These are phyloP conservation scores for Amauroascus verrucosus DNA, from an alignment of 2,329 filamentous ascomycete genomes.

Conservation along the genomic window DNA sequence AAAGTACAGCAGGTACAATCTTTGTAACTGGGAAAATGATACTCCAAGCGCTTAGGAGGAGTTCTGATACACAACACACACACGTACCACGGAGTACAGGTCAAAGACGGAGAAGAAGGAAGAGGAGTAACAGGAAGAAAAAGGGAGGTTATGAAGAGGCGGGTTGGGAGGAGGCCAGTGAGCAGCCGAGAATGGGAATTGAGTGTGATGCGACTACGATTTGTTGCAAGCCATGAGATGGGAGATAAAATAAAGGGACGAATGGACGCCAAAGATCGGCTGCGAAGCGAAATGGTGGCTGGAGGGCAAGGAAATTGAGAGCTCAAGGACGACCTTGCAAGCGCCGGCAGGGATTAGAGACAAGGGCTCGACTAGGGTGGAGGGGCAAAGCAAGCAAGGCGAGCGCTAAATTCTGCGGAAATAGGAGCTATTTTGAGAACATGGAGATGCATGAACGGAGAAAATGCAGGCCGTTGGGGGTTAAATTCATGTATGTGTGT, in stretches of 20 bases:
- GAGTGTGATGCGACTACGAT: conserved; percentile 1
- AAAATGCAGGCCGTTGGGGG: neutral
- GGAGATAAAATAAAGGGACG: conserved; percentile 1
- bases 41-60: neutral
- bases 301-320: conserved; percentile 9
- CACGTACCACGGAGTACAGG: conserved; percentile 7
- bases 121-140: neutral
- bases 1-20: neutral
- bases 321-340: conserved; percentile 10
- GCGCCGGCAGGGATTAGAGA: conserved; percentile 13
- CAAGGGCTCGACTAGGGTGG: neutral
- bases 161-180: neutral
- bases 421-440: neutral
- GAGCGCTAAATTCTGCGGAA: neutral
- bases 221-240: conserved; percentile 5
- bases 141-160: neutral
- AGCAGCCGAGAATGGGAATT: neutral
- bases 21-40: no score
- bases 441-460: conserved; percentile 5
- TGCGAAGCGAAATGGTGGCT: conserved; percentile 13
- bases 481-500: neutral
- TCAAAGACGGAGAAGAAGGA: neutral
- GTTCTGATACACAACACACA: neutral
- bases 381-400: conserved; percentile 8
- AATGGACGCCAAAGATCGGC: neutral